Evolutionary conservation across 75 land plant genomes (phyloP), one percentile per base, ranked within the genome.

Genomic region (Pinus tabuliformis): DNA sequence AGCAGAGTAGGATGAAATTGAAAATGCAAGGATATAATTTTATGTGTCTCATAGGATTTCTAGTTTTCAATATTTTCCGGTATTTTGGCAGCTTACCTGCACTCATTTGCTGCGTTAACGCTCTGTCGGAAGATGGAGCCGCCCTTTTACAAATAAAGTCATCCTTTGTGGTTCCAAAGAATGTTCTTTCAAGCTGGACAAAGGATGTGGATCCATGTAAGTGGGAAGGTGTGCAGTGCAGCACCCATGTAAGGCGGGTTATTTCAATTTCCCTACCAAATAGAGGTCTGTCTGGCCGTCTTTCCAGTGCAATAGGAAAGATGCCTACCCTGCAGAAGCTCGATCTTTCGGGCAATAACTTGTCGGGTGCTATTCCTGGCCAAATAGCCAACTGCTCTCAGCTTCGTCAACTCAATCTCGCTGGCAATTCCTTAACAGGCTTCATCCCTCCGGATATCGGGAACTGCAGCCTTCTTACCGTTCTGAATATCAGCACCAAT

Each of bases 171-270:
- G 56, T 72, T 59, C 49, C 76, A 8, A 14, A 74, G 7, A 54
- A 78, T 20, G 11, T 17, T 5, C 75, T 22, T 56, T 26, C 80
- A 77, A 56, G 52, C 68, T 58, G 78, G 83, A 59, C 9, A 17
- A 72, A 39, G 33, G 0, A 73, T 57, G 24, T 57, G 26, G 75
- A 58, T 45, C 79, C 78, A 61, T 88, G 87, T 83, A 83, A 65
- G 45, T 88, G 90, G 90, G 79, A 75, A 58, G 85, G 83, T 17
- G 77, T 88, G 57, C 56, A 17, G 57, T 85, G 87, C 80, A 42
- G 59, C 66, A n/a, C 26, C 49, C 5, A 73, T 11, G 62, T 56
- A 30, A 57, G 57, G 13, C 30, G 37, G 49, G 78, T 90, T 33
- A 54, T 76, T 52, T 56, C 78, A 57, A 80, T 90, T 14, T 76